Evolutionary conservation across 371 early-diverging fungal species (phyloP).

Genomic region (Rhizopus sp.): DNA sequence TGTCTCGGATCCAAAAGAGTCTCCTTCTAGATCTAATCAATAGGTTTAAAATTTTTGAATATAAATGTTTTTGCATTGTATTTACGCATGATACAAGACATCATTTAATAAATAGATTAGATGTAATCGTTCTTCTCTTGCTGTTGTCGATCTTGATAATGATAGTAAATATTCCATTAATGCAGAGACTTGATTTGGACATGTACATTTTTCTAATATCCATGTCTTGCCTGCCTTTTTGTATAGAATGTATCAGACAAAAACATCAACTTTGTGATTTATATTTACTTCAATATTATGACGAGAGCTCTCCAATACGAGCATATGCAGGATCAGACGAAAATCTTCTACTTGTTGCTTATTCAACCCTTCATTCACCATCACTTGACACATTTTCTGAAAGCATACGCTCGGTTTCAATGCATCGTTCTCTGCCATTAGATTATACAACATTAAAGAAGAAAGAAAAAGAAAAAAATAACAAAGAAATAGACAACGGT

Average conservation of each 20-base stretch:
- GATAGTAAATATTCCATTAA: constrained; percentile 48
- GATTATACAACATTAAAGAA: too few species aligned
- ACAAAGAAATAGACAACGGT: too few species aligned
- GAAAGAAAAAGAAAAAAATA: too few species aligned
- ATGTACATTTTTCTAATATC: constrained; percentile 56
- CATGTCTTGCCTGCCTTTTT: constrained; percentile 63
- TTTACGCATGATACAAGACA: constrained; percentile 60
- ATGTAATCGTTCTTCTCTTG: constrained; percentile 60
- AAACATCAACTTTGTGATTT: neutral
- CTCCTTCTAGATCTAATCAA: constrained; percentile 52
- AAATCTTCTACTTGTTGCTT: constrained; percentile 39
- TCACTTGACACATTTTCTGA: constrained; percentile 20
- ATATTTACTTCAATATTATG: constrained; percentile 59
- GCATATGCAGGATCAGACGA: constrained; percentile 43
- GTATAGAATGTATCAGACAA: neutral
- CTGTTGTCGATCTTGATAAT: constrained; percentile 41
- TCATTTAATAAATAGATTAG: constrained; percentile 64
- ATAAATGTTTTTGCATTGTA: neutral
- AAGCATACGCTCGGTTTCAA: constrained; percentile 10
- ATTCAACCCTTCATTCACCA: constrained; percentile 16
- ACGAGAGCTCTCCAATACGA: constrained; percentile 64
- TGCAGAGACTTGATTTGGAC: constrained; percentile 39
- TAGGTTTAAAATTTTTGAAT: neutral
- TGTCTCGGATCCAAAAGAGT: constrained; percentile 57
- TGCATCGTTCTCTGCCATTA: too few species aligned